Evolutionary conservation across 1,284 basidiomycete genomes (phyloP), one percentile per base, ranked within the genome.

Genomic region (Cryptococcus hybrid): DNA sequence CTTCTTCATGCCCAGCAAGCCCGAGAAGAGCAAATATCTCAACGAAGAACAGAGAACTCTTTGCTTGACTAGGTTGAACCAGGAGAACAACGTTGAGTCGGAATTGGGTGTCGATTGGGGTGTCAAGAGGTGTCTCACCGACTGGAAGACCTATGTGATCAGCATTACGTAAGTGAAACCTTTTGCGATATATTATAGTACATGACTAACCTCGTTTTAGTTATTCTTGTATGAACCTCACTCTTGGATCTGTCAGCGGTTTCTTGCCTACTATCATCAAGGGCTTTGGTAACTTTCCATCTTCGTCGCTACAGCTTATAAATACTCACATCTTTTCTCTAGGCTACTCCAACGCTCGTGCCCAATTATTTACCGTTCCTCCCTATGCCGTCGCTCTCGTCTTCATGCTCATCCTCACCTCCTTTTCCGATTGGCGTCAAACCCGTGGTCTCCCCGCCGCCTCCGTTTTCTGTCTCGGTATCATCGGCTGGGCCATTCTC

Each of bases 251-350:
- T 2, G 86, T 89, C 47, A 86, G 86, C 2, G 91, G 89, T 0
- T 93, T 92, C 78, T 78, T 92, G 30, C 90, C 90, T 0, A 92
- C 90, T 0, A 90, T 92, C 66, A 85, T 91, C 60, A 83, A 82
- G 59, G 72, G 64, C 9, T 60, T 67, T 24, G 61, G 57, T 59
- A 39, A 51, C 53, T 59, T 5, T 30, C 3, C 30, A 30, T 30
- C 2, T 4, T 30, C 30, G 30, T 30, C 30, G 30, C 30, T 30
- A 30, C 30, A 30, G 30, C 30, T 30, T 30, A 30, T 30, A 30
- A 30, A 4, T 30, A 30, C 30, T 30, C 30, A 30, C 30, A 30
- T 30, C 2, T 30, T 18, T 76, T 74, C 30, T 9, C 63, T 81
- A 30, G 82, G 83, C 3, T 82, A 82, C 68, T 74, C 72, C 34